Base-by-base conservation (phyloP, 306 rosid genomes). In the Echinosophora koreensis region DNA sequence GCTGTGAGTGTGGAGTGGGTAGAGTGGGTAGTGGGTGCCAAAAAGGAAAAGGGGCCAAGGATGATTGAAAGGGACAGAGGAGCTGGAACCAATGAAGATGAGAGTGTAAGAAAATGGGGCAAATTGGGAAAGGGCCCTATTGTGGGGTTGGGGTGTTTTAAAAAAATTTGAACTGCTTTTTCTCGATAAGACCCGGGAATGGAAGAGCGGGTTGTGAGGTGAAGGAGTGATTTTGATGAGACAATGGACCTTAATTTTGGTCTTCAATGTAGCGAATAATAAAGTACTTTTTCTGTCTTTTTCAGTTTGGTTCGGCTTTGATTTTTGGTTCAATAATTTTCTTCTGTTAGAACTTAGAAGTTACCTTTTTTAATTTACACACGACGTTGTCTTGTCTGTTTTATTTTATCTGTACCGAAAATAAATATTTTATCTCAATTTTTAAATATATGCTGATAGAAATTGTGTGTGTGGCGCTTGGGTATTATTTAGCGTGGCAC, bases 11-110 rank as follows among this genome's bases (percentile, higher is more conserved):
- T 72, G 77, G 34, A 30, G 32, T 30, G 32, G 32, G 32, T 30
- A 0, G 15, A 22, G 81, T 30, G 50, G 63, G 34, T 14, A 51
- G 77, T 61, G 82, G 56, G 70, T 57, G 73, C 63, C 54, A 79
- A 77, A 90, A 84, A 75, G 87, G 66, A 67, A 52, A 54, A 60
- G 74, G 16, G 72, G 55, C 54, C 57, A 41, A 28, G 85, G 28
- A 69, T 18, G 49, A 22, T 38, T 38, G 72, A 77, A 68, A 73
- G 85, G 8, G 72, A 66, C 88, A 69, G 81, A 38, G 75, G 18
- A 81, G 75, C 50, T 17, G 51, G 56, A 66, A 73, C 76, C 81
- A 83, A 74, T 78, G 79, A 65, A 84, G 69, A 64, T 69, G 62
- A 50, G 78, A 51, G 73, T 32, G 67, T 46, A 70, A 30, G 70